A percentile compares a stretch with the other conserved stretches of the same genome.
Conservation (phyloP, 805 yeast genomes). For the Kazachstania bromeliacearum region DNA sequence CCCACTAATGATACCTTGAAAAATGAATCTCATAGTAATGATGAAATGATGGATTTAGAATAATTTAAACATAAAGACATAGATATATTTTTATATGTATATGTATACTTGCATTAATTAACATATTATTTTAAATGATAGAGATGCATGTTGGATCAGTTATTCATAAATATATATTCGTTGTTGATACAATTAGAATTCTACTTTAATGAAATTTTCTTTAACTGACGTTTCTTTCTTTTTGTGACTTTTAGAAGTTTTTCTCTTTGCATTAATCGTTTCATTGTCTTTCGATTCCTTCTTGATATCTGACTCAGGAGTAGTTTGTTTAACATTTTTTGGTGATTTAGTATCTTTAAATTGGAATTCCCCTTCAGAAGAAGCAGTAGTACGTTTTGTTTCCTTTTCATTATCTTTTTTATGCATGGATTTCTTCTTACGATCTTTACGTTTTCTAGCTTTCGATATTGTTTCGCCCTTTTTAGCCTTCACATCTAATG, state of each 20-base stretch:
- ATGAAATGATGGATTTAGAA: conserved; percentile 11
- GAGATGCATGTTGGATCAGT: not conserved
- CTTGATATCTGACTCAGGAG: not conserved
- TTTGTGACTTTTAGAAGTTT: too few species aligned
- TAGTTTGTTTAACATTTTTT: not conserved
- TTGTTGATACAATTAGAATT: too few species aligned
- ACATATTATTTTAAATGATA: too few species aligned
- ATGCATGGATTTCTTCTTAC: not conserved
- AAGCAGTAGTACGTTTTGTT: not conserved
- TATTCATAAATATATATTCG: not conserved
- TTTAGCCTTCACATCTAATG: not conserved
- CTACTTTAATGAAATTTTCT: too few species aligned
- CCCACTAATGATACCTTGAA: not conserved
- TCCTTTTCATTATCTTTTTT: not conserved
- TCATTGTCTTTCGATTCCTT: not conserved
- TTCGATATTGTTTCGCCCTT: not conserved
- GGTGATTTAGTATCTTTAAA: not conserved
- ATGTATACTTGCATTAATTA: too few species aligned
- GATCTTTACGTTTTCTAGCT: not conserved
- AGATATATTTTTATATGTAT: too few species aligned
- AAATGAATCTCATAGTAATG: conserved; percentile 1
- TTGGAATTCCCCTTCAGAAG: not conserved
- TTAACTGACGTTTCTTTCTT: too few species aligned
- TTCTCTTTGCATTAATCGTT: too few species aligned
- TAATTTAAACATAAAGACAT: too few species aligned